Conservation (phyloP, 495 filamentous ascomycete species). For the Annulohypoxylon nitens region DNA sequence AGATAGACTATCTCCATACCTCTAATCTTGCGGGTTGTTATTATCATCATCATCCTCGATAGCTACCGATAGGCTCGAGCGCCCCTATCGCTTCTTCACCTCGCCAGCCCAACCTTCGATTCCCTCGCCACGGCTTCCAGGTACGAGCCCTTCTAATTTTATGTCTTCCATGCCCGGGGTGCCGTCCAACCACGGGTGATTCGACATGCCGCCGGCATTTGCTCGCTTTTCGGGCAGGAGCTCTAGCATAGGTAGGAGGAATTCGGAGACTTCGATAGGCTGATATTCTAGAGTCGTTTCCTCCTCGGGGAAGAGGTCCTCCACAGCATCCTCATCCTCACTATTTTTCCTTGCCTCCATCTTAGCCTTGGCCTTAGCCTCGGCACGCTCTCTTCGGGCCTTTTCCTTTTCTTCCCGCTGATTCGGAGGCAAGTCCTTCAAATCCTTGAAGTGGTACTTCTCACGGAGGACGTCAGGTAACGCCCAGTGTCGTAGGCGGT, state of each 20-base stretch:
- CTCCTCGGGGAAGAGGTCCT: slow-evolving; percentile 47
- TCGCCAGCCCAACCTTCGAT: slow-evolving; percentile 97
- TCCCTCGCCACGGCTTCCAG: slow-evolving; percentile 88
- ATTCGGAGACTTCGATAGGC: slow-evolving; percentile 74
- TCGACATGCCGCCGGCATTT: slow-evolving; percentile 95
- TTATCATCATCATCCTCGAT: slow-evolving; percentile 18
- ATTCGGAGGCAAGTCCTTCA: slow-evolving; percentile 53
- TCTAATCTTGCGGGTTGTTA: slow-evolving; percentile 2
- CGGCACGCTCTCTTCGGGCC: slow-evolving; percentile 52
- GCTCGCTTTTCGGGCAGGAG: slow-evolving; percentile 87
- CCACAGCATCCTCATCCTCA: slow-evolving; percentile 51
- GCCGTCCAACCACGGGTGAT: slow-evolving; percentile 82
- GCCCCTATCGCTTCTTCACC: slow-evolving; percentile 80
- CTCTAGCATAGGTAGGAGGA: slow-evolving; percentile 93
- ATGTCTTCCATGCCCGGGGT: slow-evolving; percentile 89
- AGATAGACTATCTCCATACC: slow-evolving; percentile 1
- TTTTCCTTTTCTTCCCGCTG: slow-evolving; percentile 50
- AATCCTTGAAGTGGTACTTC: slow-evolving; percentile 92
- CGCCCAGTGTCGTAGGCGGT: slow-evolving; percentile 95
- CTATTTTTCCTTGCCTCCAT: slow-evolving; percentile 53
- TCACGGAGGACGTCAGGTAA: slow-evolving; percentile 93
- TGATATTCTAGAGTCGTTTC: slow-evolving; percentile 49
- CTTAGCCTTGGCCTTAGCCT: slow-evolving; percentile 68
- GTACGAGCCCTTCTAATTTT: slow-evolving; percentile 74
- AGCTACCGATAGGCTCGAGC: slow-evolving; percentile 14